Base-by-base conservation (phyloP, 306 rosid species). In the Sechiopsis laciniata region DNA sequence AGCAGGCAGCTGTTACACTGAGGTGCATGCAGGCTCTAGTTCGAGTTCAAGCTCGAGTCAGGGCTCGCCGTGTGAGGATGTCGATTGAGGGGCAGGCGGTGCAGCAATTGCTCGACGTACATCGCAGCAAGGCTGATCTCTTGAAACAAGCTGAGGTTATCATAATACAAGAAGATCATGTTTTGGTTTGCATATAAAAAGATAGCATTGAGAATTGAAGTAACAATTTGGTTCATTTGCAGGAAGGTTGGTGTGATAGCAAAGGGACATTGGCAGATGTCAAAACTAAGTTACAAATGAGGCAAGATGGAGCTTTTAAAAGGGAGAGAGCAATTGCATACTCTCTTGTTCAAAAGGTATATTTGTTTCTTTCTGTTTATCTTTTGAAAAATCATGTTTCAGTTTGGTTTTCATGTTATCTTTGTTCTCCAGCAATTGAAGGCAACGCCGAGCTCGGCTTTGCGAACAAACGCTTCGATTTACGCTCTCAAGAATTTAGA, bases 231-330 rank as follows among this genome's bases (percentile, higher is more conserved):
- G 74, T 12, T 17, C 16, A 42, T 75, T 22, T 73, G 75, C 88
- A 91, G 97, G 99, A 91, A 74, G 90, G 99, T 15, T 95, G 99
- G 99, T 95, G 99, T 77, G 97, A 88, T 77, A 89, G 95, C 79
- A 91, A 74, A 74, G 97, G 97, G 69, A 95, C 97, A 4, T 69
- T 91, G 79, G 77, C 83, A 12, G 96, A 91, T 82, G 86, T 89
- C 9, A 91, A 88, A 68, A 29, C 96, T 12, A 95, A 91, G 74
- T 54, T 95, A 55, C 96, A 95, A 52, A 83, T 89, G 96, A 87
- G 96, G 87, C 92, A 95, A 81, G 89, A 86, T 80, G 99, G 99
- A 72, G 99, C 95, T 29, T 87, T 95, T 78, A 89, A 83, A 82
- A 91, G 99, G 77, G 99, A 95, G 74, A 89, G 99, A 82, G 96